phyloP scores from a whole-genome alignment of 2,329 filamentous ascomycete species.

The Grosmannia serpens region DNA sequence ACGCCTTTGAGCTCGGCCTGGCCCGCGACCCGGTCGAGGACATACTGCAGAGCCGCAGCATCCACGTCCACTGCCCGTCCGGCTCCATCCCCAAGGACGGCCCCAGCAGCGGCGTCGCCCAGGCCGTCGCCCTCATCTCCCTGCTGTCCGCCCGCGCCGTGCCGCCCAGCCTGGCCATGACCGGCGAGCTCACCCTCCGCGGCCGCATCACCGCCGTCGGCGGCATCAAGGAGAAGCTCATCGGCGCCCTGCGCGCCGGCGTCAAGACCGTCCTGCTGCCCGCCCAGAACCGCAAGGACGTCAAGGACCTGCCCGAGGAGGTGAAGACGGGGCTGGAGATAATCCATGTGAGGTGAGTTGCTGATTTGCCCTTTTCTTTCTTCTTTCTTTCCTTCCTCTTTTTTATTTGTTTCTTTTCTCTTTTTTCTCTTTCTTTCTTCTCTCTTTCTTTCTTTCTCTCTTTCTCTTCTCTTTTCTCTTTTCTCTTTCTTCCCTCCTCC shows the following conservation, averaged over 20 bases:
- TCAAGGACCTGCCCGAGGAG: slow-evolving; percentile 80
- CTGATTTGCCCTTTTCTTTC: slow-evolving; percentile 7
- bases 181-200: slow-evolving; percentile 67
- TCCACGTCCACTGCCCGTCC: slow-evolving; percentile 92
- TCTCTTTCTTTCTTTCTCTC: background rate
- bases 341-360: slow-evolving; percentile 68
- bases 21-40: slow-evolving; percentile 72
- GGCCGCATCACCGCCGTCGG: slow-evolving; percentile 89
- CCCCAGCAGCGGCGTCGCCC: slow-evolving; percentile 76
- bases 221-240: slow-evolving; percentile 97
- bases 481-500: background rate
- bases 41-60: slow-evolving; percentile 88
- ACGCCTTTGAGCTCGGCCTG: slow-evolving; percentile 82
- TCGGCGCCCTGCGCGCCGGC: slow-evolving; percentile 82
- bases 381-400: background rate
- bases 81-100: slow-evolving; percentile 94
- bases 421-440: background rate
- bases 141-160: slow-evolving; percentile 79
- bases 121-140: slow-evolving; percentile 86
- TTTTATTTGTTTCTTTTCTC: background rate
- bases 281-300: slow-evolving; percentile 81
- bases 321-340: slow-evolving; percentile 82
- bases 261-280: slow-evolving; percentile 91
- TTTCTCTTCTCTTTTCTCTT: background rate
- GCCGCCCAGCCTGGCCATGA: slow-evolving; percentile 92